Evolutionary conservation across 148 eudicot species (phyloP).

Genomic region (Nyssa sinensis): DNA sequence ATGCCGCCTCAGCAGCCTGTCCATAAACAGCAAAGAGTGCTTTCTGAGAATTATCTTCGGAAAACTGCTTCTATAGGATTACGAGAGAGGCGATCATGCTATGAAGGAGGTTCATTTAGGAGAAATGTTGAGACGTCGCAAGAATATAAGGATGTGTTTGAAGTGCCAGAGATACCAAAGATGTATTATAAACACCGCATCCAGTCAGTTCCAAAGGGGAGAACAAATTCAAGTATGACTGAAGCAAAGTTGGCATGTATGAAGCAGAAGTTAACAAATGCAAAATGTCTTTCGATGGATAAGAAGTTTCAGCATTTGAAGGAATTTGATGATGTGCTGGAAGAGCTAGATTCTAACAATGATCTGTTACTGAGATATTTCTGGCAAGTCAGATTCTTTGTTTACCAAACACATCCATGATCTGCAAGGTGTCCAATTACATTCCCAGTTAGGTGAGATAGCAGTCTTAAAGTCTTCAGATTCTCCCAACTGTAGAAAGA

Average conservation of each 20-base stretch:
- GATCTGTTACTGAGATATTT: no score
- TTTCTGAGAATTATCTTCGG: slow-evolving; percentile 56
- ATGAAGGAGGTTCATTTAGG: slow-evolving; percentile 17
- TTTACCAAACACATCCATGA: no score
- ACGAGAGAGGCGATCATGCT: slow-evolving; percentile 18
- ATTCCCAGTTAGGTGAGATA: no score
- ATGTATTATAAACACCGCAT: no score
- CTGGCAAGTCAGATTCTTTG: no score
- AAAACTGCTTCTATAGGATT: slow-evolving; percentile 46
- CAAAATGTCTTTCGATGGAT: slow-evolving; percentile 1
- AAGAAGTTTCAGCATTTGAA: neutral
- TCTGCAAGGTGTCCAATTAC: no score
- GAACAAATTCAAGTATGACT: slow-evolving; percentile 9
- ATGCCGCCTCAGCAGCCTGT: slow-evolving; percentile 13
- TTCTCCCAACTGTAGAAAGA: neutral
- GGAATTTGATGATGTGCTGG: slow-evolving; percentile 1
- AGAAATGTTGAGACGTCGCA: slow-evolving; percentile 15
- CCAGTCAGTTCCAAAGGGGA: slow-evolving; percentile 8
- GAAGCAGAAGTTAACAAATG: slow-evolving; percentile 6
- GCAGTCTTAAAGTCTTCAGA: no score
- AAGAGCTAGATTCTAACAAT: no score
- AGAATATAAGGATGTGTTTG: slow-evolving; percentile 16
- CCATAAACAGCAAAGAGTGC: slow-evolving; percentile 28
- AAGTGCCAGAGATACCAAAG: slow-evolving; percentile 18
- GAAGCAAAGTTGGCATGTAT: neutral